phyloP scores from a whole-genome alignment of 192 early-diverging fungal species.

The Rhizoclosmatium globosum region DNA sequence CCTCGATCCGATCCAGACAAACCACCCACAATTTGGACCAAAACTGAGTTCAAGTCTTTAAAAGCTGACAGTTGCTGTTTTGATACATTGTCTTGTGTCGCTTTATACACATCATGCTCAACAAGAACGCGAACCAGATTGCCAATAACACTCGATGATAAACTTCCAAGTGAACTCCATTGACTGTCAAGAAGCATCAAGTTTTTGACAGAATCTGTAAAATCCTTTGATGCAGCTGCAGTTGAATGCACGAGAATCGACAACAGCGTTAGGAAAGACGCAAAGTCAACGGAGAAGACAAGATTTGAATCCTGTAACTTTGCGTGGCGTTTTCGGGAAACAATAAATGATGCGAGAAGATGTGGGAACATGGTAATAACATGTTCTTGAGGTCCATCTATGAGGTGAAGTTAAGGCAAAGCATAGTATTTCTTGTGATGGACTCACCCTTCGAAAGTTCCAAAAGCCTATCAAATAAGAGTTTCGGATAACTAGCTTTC shows the following conservation, averaged over 20 bases:
- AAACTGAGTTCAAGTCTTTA: not conserved
- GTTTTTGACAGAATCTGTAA: not conserved
- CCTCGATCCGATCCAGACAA: not conserved
- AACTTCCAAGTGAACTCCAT: not conserved
- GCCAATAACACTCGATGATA: not conserved
- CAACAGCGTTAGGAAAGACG: not conserved
- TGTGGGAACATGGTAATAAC: not conserved
- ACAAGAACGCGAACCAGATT: constrained; percentile 7
- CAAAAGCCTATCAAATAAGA: constrained; percentile 9
- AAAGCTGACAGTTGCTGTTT: not conserved
- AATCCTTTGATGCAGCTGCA: not conserved
- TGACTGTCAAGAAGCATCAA: not conserved
- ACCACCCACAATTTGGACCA: not conserved
- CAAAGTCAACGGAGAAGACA: constrained; percentile 11
- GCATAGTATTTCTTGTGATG: not conserved
- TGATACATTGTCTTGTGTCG: constrained; percentile 20
- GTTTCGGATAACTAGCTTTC: constrained; percentile 21
- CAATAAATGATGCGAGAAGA: constrained; percentile 10
- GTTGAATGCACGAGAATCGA: not conserved
- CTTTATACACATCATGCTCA: constrained; percentile 9
- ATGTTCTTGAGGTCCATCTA: not conserved
- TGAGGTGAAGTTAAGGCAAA: not conserved
- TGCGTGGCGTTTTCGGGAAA: not conserved
- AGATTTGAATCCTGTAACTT: constrained; percentile 21
- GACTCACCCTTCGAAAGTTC: constrained; percentile 10